These are phyloP conservation scores for Cucumis hystrix DNA, from an alignment of 306 rosid genomes.

Conservation along the genomic window DNA sequence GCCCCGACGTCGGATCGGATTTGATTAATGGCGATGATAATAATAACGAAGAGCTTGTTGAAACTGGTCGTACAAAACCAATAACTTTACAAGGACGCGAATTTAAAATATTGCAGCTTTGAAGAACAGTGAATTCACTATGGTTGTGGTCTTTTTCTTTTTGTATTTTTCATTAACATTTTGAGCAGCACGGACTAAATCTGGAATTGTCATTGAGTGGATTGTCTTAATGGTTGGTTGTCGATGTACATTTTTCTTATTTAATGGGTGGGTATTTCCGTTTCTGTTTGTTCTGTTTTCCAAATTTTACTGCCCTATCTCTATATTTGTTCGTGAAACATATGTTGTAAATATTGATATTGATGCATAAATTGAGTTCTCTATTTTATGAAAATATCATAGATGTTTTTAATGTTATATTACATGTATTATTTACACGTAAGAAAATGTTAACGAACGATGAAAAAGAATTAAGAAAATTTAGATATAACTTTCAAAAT, in stretches of 20 bases:
- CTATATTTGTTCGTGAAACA: neutral
- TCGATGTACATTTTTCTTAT: neutral
- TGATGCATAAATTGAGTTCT: no score
- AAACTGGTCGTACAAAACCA: neutral
- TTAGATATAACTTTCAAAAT: no score
- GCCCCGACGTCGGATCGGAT: neutral
- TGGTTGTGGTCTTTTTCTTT: no score
- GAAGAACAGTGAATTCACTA: no score
- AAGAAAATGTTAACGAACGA: no score
- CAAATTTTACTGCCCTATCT: neutral
- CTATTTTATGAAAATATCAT: no score
- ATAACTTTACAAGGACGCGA: neutral
- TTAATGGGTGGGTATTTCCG: neutral
- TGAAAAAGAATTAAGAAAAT: no score
- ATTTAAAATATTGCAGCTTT: no score
- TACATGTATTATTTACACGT: no score
- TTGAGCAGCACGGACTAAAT: neutral
- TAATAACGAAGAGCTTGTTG: neutral
- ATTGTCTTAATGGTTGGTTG: neutral
- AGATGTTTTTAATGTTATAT: no score
- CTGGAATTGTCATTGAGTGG: neutral
- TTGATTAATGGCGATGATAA: neutral
- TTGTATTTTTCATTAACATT: neutral
- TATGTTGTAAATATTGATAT: no score
- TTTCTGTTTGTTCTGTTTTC: no score